A percentile compares a stretch with the other conserved stretches of the same genome.
These are phyloP conservation scores for Peronospora farinosa DNA, from an alignment of 352 stramenopile genomes.

Conservation along the genomic window DNA sequence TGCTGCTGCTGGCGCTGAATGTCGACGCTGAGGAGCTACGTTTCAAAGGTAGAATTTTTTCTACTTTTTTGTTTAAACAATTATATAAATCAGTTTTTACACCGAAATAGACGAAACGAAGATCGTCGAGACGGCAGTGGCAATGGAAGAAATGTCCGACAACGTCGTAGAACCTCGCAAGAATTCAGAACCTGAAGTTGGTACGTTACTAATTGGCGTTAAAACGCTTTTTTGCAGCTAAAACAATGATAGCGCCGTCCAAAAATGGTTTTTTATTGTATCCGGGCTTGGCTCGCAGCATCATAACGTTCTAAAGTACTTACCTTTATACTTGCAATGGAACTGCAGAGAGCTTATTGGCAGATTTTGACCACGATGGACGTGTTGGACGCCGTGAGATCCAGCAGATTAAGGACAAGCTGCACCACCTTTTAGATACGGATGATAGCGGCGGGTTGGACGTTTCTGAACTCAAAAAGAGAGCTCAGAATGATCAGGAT, in stretches of 20 bases:
- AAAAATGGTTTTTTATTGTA: neutral
- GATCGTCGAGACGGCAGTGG: slow-evolving; percentile 14
- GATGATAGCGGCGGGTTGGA: slow-evolving; percentile 76
- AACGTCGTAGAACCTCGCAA: slow-evolving; percentile 4
- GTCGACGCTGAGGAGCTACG: slow-evolving; percentile 14
- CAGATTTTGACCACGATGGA: slow-evolving; percentile 76
- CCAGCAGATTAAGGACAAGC: slow-evolving; percentile 73
- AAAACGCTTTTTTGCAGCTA: slow-evolving; percentile 1
- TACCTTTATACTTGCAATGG: slow-evolving; percentile 30
- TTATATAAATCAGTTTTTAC: neutral
- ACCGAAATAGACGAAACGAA: slow-evolving; percentile 1
- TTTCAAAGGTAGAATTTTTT: slow-evolving; percentile 12
- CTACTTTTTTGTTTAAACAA: slow-evolving; percentile 9
- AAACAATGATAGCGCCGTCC: neutral
- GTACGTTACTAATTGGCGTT: slow-evolving; percentile 18
- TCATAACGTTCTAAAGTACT: no score
- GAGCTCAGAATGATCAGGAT: slow-evolving; percentile 52
- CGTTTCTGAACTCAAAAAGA: slow-evolving; percentile 56
- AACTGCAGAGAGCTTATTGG: slow-evolving; percentile 60
- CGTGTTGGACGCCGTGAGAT: slow-evolving; percentile 69
- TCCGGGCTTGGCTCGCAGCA: no score
- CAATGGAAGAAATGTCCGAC: slow-evolving; percentile 4
- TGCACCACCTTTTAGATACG: slow-evolving; percentile 73
- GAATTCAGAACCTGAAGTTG: slow-evolving; percentile 29
- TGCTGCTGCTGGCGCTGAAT: slow-evolving; percentile 8